Base-by-base conservation (phyloP, 345 rosid genomes). In the Gossypium ekmanianum region DNA sequence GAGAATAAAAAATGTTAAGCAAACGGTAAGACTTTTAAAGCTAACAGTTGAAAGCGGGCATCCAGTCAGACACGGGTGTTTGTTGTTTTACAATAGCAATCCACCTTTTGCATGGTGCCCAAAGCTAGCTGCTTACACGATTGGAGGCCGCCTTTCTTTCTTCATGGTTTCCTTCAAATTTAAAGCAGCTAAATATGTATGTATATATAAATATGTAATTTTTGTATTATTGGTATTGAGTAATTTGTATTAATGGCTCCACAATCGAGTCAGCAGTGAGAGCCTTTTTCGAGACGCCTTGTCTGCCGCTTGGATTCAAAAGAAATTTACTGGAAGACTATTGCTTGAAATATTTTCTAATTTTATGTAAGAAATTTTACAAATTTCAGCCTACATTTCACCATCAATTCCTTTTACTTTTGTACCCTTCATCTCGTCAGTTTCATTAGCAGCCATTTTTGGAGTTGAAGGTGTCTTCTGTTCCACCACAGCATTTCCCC, bases 101-200 rank as follows among this genome's bases (percentile, higher is more conserved):
- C 76, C 34, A 77, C 83, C 83, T 81, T 81, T 81, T 81, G 83
- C 80, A 74, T 61, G 73, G 81, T 81, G 83, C 83, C 83, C 17
- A 81, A 22, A 81, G 3, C 11, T 2, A 22, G 78, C 83, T 81
- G 13, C 77, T 73, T 29, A 64, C 83, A 76, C 76, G 78, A 74
- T 81, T 81, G 78, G 76, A 55, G 78, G 75, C 13, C 63, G 13
- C 62, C 54, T 47, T 16, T 14, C 13, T 1, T 44, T 48, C 2
- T 17, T 17, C 5, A 41, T 57, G 61, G 78, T 48, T 76, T 43
- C 74, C 73, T 74, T 71, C 83, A 64, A 81, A 81, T 74, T 74
- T 41, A 50, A 64, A 73, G 80, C 45, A 81, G 83, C 81, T 63
- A 81, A 22, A 80, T 80, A 45, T 47, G 10, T 4, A 29, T 67